Percentiles rank a stretch among this genome's conserved stretches.
phyloP scores from a whole-genome alignment of 495 filamentous ascomycete species.

The Lasiosphaeria ovina region DNA sequence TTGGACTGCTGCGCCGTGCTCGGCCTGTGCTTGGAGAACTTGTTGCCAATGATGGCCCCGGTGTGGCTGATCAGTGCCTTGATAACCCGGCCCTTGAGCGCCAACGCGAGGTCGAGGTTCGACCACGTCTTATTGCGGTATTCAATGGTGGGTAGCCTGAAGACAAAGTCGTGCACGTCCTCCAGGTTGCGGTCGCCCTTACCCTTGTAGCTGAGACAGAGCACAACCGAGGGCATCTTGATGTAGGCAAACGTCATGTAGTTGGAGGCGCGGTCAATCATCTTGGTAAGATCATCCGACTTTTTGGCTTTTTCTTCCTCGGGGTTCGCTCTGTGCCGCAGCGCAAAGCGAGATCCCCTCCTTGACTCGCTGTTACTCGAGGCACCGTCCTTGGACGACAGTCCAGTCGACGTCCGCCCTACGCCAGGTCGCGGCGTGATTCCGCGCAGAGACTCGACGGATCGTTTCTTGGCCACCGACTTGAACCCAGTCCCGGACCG shows the following conservation, averaged over 20 bases:
- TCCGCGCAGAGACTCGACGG: conserved; percentile 62
- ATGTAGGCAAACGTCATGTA: conserved; percentile 97
- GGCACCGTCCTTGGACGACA: conserved; percentile 43
- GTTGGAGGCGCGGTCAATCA: conserved; percentile 92
- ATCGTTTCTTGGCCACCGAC: conserved; percentile 58
- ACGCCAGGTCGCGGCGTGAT: conserved; percentile 45
- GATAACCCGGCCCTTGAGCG: conserved; percentile 90
- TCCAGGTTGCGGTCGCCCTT: conserved; percentile 91
- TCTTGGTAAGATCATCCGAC: conserved; percentile 93
- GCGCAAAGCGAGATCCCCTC: conserved; percentile 45
- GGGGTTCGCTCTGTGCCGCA: conserved; percentile 35
- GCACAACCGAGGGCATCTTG: conserved; percentile 88
- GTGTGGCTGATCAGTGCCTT: conserved; percentile 92
- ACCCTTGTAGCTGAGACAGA: conserved; percentile 96
- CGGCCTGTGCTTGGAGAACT: conserved; percentile 83
- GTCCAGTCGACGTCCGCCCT: conserved; percentile 49
- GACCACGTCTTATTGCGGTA: conserved; percentile 99
- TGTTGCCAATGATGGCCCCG: conserved; percentile 95
- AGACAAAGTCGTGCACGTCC: conserved; percentile 96
- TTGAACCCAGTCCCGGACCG: conserved; percentile 40
- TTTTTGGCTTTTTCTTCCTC: conserved; percentile 48
- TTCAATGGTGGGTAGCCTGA: conserved; percentile 89
- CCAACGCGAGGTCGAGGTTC: conserved; percentile 88
- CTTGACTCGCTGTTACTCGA: conserved; percentile 49
- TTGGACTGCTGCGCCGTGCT: conserved; percentile 73